Conservation (phyloP, 805 yeast species). For the Nakazawaea anatomiae region DNA sequence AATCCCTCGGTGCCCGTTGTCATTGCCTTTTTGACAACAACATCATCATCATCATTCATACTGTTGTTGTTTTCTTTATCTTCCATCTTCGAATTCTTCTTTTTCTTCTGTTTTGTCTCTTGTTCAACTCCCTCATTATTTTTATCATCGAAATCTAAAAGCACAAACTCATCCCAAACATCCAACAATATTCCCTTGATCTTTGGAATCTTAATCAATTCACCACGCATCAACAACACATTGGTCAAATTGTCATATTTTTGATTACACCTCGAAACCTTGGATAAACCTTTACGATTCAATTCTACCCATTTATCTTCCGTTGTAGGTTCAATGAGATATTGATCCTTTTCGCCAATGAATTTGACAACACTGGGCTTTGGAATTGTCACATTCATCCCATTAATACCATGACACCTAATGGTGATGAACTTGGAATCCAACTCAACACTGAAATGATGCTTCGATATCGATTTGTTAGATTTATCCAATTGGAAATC, state of each 20-base stretch:
- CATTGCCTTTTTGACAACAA: not conserved
- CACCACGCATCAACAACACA: constrained; percentile 53
- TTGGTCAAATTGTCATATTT: constrained; percentile 41
- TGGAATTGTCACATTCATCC: constrained; percentile 65
- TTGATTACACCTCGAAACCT: constrained; percentile 30
- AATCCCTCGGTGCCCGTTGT: no score
- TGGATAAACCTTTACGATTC: constrained; percentile 7
- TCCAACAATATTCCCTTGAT: constrained; percentile 59
- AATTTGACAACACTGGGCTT: constrained; percentile 28
- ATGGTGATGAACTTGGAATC: constrained; percentile 39
- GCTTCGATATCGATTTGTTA: constrained; percentile 59
- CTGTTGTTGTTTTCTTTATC: constrained; percentile 34
- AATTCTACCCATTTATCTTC: not conserved
- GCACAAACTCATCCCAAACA: constrained; percentile 57
- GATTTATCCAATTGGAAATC: constrained; percentile 41
- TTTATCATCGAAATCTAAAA: constrained; percentile 41
- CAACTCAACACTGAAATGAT: constrained; percentile 52
- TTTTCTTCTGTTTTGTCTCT: constrained; percentile 10
- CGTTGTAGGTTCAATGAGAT: constrained; percentile 11
- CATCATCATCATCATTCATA: constrained; percentile 34
- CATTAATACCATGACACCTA: constrained; percentile 79
- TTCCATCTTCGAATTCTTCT: constrained; percentile 25
- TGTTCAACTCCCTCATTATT: no score
- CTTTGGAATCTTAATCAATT: constrained; percentile 59
- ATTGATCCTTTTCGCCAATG: constrained; percentile 14